Percentiles rank a stretch among this genome's conserved stretches.
Conservation (phyloP, 2,329 filamentous ascomycete genomes). For the Ilyonectria mors-panacis region DNA sequence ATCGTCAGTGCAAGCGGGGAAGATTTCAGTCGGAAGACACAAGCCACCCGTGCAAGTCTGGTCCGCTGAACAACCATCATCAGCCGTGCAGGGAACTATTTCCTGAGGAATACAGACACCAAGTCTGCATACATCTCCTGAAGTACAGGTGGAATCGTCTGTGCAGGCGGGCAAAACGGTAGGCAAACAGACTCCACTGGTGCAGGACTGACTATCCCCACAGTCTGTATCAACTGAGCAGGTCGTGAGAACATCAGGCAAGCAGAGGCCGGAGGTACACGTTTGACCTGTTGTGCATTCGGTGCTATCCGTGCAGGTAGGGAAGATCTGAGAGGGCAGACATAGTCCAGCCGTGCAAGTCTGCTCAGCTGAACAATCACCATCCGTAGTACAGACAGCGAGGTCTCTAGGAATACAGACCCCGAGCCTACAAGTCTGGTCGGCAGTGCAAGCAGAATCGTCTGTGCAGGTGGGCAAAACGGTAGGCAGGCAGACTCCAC, state of each 20-base stretch:
- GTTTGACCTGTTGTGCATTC: neutral
- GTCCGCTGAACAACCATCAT: neutral
- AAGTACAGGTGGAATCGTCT: neutral
- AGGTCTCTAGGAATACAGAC: constrained; percentile 6
- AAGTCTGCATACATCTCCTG: neutral
- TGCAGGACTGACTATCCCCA: neutral
- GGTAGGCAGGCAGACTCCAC: constrained; percentile 19
- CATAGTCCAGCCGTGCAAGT: constrained; percentile 16
- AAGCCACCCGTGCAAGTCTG: constrained; percentile 17
- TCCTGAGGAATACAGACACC: constrained; percentile 16
- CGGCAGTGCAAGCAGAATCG: neutral
- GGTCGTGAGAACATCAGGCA: neutral
- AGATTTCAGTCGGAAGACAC: constrained; percentile 4
- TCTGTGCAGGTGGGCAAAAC: constrained; percentile 5
- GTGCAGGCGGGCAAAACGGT: neutral
- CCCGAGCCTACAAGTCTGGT: constrained; percentile 8
- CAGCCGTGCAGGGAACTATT: neutral
- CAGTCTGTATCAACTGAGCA: constrained; percentile 3
- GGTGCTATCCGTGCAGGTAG: constrained; percentile 6
- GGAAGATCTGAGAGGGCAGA: neutral
- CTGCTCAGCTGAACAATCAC: neutral
- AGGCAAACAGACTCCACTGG: constrained; percentile 15
- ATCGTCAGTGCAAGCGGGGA: neutral
- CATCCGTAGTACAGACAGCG: neutral
- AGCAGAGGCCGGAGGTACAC: constrained; percentile 12